These are phyloP conservation scores for Paramyrothecium sp. DNA, from an alignment of 2,329 filamentous ascomycete genomes.

Conservation along the genomic window DNA sequence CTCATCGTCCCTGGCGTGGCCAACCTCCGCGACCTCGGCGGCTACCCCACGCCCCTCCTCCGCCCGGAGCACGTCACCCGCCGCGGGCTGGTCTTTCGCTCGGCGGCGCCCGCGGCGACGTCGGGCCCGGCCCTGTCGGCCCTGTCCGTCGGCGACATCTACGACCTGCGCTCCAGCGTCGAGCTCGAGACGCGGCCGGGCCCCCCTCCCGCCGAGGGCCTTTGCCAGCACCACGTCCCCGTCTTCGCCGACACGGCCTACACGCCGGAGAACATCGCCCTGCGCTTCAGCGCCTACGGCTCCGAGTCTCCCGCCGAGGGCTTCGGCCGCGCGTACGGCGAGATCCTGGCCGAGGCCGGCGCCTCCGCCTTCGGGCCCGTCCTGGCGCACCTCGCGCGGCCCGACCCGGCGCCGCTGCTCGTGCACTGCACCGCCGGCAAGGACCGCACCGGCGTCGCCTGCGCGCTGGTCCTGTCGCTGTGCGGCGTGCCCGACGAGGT, in stretches of 20 bases:
- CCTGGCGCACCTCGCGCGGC: conserved; percentile 52
- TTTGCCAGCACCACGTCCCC: conserved; percentile 58
- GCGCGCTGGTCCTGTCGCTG: conserved; percentile 63
- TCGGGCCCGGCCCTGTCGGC: conserved; percentile 49
- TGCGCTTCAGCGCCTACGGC: conserved; percentile 60
- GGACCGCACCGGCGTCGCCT: conserved; percentile 71
- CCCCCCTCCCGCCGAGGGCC: conserved; percentile 25
- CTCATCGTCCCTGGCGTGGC: conserved; percentile 53
- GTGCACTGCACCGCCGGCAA: conserved; percentile 78
- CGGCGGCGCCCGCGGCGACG: conserved; percentile 60
- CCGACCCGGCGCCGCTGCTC: conserved; percentile 48
- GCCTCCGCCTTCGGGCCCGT: conserved; percentile 49
- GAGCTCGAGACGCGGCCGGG: conserved; percentile 52
- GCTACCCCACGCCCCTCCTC: conserved; percentile 50
- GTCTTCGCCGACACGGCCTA: conserved; percentile 64
- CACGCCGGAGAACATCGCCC: conserved; percentile 59
- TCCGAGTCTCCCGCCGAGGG: conserved; percentile 48
- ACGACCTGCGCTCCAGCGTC: conserved; percentile 63
- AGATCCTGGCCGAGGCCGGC: conserved; percentile 54
- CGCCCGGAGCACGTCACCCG: conserved; percentile 54
- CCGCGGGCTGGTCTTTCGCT: conserved; percentile 62
- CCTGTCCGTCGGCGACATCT: conserved; percentile 63
- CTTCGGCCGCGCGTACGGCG: conserved; percentile 62
- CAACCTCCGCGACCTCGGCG: conserved; percentile 70
- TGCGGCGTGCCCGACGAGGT: conserved; percentile 57